These are phyloP conservation scores for Verticillium dahliae DNA, from an alignment of 2,329 filamentous ascomycete species.

Conservation along the genomic window DNA sequence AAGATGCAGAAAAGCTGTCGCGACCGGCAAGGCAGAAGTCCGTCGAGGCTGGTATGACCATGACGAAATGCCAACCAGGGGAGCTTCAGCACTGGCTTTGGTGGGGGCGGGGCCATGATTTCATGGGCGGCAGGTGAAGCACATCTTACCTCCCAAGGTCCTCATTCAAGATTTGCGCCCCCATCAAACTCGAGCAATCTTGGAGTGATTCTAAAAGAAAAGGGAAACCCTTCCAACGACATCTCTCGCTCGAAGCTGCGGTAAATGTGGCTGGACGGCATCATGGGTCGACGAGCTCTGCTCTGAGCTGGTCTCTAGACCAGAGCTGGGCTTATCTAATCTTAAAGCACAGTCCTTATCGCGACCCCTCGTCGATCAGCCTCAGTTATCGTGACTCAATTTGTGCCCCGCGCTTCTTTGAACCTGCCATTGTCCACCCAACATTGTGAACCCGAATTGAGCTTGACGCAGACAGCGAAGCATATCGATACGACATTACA, in stretches of 20 bases:
- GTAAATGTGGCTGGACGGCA: too few relatives aligned
- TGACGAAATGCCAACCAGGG: slow-evolving; percentile 5
- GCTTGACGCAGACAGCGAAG: not conserved
- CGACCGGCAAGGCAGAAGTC: not conserved
- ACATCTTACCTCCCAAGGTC: too few relatives aligned
- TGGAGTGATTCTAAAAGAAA: too few relatives aligned
- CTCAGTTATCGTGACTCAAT: not conserved
- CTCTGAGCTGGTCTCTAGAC: too few relatives aligned
- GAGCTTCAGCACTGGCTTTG: not conserved
- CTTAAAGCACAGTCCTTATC: not conserved
- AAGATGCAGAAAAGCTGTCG: not conserved
- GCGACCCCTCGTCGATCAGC: not conserved
- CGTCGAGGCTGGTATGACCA: slow-evolving; percentile 1
- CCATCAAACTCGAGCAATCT: too few relatives aligned
- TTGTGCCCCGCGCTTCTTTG: not conserved
- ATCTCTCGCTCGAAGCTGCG: too few relatives aligned
- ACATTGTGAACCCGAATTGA: not conserved
- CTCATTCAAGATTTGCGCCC: not conserved
- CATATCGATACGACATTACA: not conserved
- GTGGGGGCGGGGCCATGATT: not conserved
- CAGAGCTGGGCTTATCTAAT: too few relatives aligned
- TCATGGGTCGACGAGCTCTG: too few relatives aligned
- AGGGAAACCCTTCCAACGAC: too few relatives aligned
- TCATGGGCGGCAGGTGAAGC: not conserved
- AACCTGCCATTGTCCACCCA: not conserved